Percentiles rank a stretch among this genome's conserved stretches.
Conservation (phyloP, 345 rosid genomes). For the Euphorbia pulcherrima region DNA sequence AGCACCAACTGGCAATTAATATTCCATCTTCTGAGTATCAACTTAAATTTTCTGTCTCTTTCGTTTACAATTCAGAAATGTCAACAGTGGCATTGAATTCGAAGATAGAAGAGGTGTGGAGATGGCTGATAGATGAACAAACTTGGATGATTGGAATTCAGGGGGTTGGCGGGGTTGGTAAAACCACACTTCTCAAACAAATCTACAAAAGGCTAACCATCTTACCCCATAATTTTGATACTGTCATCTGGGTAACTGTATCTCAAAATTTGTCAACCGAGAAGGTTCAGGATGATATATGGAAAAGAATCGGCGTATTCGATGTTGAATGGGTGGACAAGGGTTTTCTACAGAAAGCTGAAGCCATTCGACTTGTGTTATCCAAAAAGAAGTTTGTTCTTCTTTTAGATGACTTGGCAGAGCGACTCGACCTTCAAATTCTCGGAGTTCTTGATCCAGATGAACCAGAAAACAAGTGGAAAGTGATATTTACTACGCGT, state of each 20-base stretch:
- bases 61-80: no score
- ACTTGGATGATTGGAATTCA: background rate
- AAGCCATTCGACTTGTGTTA: background rate
- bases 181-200: background rate
- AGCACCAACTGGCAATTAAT: no score
- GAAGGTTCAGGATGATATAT: conserved; percentile 33
- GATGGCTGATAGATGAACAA: background rate
- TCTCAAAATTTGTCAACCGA: conserved; percentile 22
- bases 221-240: background rate
- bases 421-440: background rate
- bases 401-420: background rate
- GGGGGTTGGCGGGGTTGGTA: background rate
- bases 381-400: background rate
- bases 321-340: conserved; percentile 30
- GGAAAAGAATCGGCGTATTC: conserved; percentile 34
- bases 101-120: background rate
- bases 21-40: no score
- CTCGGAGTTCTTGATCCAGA: background rate
- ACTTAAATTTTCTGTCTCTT: no score
- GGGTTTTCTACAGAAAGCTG: background rate
- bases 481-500: background rate
- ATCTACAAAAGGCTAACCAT: background rate
- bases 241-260: conserved; percentile 1
- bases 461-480: background rate
- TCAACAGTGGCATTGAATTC: background rate